Conservation (phyloP, 2,329 filamentous ascomycete species). For the Phoma sp. region DNA sequence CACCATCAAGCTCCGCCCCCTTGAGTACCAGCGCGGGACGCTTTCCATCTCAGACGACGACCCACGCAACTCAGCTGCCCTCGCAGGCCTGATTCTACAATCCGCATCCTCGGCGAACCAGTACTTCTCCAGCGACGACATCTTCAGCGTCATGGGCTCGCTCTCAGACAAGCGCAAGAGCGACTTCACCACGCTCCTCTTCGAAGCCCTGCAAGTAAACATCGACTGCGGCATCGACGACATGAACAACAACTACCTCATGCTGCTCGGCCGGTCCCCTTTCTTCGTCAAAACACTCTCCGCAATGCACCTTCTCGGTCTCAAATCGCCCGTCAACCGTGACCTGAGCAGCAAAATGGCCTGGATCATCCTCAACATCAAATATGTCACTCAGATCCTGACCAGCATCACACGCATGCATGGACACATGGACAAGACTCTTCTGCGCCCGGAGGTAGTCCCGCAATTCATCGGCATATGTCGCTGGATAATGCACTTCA, state of each 20-base stretch:
- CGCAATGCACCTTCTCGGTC: slow-evolving; percentile 79
- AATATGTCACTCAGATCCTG: slow-evolving; percentile 70
- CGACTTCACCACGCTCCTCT: slow-evolving; percentile 70
- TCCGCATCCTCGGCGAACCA: slow-evolving; percentile 54
- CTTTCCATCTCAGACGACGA: slow-evolving; percentile 41
- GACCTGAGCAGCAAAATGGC: slow-evolving; percentile 76
- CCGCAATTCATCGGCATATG: slow-evolving; percentile 68
- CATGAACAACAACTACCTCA: slow-evolving; percentile 59
- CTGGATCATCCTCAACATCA: slow-evolving; percentile 76
- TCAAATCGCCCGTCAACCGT: slow-evolving; percentile 49
- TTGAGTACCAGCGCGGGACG: slow-evolving; percentile 51
- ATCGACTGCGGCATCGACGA: slow-evolving; percentile 84
- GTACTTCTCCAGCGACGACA: slow-evolving; percentile 58
- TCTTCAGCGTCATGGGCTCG: slow-evolving; percentile 51
- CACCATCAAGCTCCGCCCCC: slow-evolving; percentile 50
- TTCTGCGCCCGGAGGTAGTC: slow-evolving; percentile 44
- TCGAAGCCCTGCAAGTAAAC: slow-evolving; percentile 58
- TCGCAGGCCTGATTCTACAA: slow-evolving; percentile 52
- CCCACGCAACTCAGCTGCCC: slow-evolving; percentile 47
- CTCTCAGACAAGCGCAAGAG: slow-evolving; percentile 38
- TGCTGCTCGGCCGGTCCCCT: slow-evolving; percentile 61
- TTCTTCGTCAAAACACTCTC: slow-evolving; percentile 79
- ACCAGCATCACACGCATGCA: slow-evolving; percentile 61
- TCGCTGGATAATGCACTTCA: slow-evolving; percentile 77
- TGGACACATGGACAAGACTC: slow-evolving; percentile 58